These are phyloP conservation scores for Plasmodium coatneyi DNA, from an alignment of 169 alveolate species.

Conservation along the genomic window DNA sequence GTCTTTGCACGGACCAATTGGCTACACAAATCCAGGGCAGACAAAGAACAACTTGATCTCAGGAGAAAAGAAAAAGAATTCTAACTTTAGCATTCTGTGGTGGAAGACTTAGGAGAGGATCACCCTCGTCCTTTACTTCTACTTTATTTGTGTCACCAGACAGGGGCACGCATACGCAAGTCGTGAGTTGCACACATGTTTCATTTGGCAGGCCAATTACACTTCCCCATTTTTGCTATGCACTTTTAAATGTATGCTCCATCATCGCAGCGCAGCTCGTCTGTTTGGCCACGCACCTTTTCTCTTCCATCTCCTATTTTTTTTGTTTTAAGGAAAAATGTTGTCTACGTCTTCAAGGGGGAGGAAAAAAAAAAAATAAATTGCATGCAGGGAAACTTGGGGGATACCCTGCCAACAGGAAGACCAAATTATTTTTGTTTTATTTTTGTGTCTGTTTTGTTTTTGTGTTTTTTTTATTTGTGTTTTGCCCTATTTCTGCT, in stretches of 20 bases:
- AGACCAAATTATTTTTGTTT: not conserved
- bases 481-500: not conserved
- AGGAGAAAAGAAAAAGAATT: not conserved
- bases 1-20: not conserved
- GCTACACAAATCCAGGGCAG: not conserved
- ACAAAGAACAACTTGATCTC: not conserved
- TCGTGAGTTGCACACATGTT: not conserved
- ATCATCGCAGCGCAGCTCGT: not conserved
- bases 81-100: not conserved
- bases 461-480: too few relatives aligned
- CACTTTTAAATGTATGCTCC: not conserved
- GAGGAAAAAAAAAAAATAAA: not conserved
- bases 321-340: not conserved
- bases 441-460: not conserved
- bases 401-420: not conserved
- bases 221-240: not conserved
- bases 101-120: not conserved
- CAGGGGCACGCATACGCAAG: not conserved
- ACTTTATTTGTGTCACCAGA: not conserved
- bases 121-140: not conserved
- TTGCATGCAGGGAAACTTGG: not conserved
- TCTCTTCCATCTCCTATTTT: not conserved
- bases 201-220: not conserved
- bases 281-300: not conserved
- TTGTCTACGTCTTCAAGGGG: not conserved